These are phyloP conservation scores for Sideroxylon spinosum DNA, from an alignment of 179 eudicot genomes.

Conservation along the genomic window DNA sequence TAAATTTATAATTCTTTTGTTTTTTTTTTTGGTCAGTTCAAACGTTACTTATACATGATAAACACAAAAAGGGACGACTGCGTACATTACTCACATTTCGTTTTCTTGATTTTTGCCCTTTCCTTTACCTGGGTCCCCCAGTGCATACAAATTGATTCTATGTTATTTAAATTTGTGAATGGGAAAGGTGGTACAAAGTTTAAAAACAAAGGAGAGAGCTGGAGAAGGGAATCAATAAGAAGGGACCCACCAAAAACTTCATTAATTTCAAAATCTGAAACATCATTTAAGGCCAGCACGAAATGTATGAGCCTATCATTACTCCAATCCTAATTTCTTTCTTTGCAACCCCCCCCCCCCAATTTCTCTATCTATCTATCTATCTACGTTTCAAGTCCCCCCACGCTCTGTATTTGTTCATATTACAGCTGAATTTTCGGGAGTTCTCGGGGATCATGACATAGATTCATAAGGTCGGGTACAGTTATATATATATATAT, in stretches of 20 bases:
- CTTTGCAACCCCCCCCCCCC: not conserved
- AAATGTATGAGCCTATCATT: slow-evolving; percentile 9
- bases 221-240: slow-evolving; percentile 8
- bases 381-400: not conserved
- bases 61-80: no score
- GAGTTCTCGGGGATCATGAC: not conserved
- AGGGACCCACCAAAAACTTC: slow-evolving; percentile 12
- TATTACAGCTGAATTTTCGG: slow-evolving; percentile 12
- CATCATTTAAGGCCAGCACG: slow-evolving; percentile 21
- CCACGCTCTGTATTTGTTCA: not conserved
- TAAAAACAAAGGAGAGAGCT: not conserved
- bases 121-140: no score
- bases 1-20: no score
- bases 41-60: no score
- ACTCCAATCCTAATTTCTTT: not conserved
- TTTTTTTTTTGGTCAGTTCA: no score
- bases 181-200: slow-evolving; percentile 19
- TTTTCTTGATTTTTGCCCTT: no score
- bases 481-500: not conserved
- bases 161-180: not conserved
- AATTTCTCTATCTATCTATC: not conserved
- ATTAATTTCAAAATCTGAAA: slow-evolving; percentile 18
- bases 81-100: no score
- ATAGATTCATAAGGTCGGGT: not conserved
- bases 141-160: not conserved